Evolutionary conservation across 176 grass and related monocot genomes (phyloP).

Genomic region (Dactylis glomerata): DNA sequence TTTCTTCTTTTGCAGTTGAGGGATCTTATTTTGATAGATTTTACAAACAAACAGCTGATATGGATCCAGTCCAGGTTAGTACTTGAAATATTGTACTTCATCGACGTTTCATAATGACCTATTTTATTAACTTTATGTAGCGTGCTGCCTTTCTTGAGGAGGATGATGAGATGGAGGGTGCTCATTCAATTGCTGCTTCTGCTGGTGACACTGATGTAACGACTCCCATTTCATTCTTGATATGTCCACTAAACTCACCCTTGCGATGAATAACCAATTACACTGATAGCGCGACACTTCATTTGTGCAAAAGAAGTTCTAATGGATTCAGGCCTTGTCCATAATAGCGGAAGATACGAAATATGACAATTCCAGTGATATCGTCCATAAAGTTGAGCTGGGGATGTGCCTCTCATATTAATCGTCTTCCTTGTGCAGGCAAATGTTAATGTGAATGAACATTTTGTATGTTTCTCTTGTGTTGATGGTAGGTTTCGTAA

Average conservation of each 20-base stretch:
- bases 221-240: neutral
- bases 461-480: constrained; percentile 97
- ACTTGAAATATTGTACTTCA: neutral
- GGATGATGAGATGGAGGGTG: constrained; percentile 96
- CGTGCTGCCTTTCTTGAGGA: constrained; percentile 89
- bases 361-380: constrained; percentile 11
- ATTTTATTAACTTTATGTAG: constrained; percentile 35
- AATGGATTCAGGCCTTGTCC: neutral
- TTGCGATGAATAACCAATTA: neutral
- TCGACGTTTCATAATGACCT: neutral
- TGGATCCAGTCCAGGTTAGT: constrained; percentile 86
- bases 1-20: constrained; percentile 64
- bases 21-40: constrained; percentile 93
- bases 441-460: constrained; percentile 72
- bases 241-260: neutral
- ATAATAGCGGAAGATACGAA: neutral
- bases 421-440: constrained; percentile 41
- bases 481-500: constrained; percentile 67
- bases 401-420: constrained; percentile 1
- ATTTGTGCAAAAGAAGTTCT: neutral
- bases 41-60: constrained; percentile 72
- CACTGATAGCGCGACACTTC: neutral
- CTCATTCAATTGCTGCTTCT: constrained; percentile 79
- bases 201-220: constrained; percentile 84
- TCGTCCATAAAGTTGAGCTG: neutral